phyloP scores from a whole-genome alignment of 345 rosid genomes.

The Eucalyptus paniculata region DNA sequence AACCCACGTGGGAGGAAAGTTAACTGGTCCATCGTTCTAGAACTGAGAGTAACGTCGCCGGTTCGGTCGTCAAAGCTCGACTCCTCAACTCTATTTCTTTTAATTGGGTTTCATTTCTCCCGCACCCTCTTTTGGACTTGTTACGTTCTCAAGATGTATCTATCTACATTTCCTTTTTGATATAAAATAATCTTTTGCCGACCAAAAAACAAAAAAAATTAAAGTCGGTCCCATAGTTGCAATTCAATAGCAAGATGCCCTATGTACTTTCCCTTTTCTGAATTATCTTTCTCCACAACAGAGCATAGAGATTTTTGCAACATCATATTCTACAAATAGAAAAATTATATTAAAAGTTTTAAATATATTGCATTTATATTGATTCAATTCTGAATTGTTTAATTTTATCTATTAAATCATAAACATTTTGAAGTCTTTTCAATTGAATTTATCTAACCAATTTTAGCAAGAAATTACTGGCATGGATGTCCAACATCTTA shows the following conservation, averaged over 20 bases:
- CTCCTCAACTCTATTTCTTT: neutral
- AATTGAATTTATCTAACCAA: no score
- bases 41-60: neutral
- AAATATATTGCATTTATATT: no score
- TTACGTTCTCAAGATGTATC: neutral
- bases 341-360: no score
- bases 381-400: no score
- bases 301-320: no score
- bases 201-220: neutral
- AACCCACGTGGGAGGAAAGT: neutral
- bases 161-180: neutral
- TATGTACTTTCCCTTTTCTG: neutral
- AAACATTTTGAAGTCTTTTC: no score
- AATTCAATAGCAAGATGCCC: neutral
- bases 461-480: fast-evolving
- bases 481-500: neutral
- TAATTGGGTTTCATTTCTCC: neutral
- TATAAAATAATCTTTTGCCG: neutral
- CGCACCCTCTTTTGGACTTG: neutral
- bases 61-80: neutral
- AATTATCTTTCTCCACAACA: neutral
- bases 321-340: no score
- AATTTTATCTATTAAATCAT: no score
- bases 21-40: neutral
- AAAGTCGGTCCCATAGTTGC: neutral